A percentile compares a stretch with the other conserved stretches of the same genome.
phyloP scores from a whole-genome alignment of 208 protist genomes.

The Lotmaria passim region DNA sequence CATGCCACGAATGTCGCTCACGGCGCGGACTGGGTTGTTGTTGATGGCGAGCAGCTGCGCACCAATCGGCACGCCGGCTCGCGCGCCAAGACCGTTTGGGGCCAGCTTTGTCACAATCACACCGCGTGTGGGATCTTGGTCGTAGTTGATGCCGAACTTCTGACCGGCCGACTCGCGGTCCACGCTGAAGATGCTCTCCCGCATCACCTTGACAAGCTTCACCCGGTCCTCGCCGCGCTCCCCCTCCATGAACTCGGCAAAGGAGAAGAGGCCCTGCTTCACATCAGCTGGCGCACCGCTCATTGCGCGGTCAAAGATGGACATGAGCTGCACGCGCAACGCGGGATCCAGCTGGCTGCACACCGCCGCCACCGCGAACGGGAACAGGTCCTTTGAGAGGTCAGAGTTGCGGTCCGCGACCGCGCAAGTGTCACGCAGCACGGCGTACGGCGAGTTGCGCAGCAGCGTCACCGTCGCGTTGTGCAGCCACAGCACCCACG shows the following conservation, averaged over 20 bases:
- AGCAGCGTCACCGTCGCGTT: constrained; percentile 76
- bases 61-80: constrained; percentile 75
- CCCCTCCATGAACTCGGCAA: constrained; percentile 88
- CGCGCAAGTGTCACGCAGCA: constrained; percentile 55
- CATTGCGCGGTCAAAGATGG: constrained; percentile 68
- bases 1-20: constrained; percentile 79
- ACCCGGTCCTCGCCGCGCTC: constrained; percentile 69
- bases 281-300: constrained; percentile 76
- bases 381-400: constrained; percentile 81
- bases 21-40: constrained; percentile 50
- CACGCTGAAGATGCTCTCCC: constrained; percentile 59
- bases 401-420: constrained; percentile 77
- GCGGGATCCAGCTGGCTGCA: constrained; percentile 48
- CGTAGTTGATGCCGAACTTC: constrained; percentile 93
- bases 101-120: constrained; percentile 88
- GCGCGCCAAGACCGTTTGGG: constrained; percentile 68
- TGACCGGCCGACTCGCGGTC: constrained; percentile 49
- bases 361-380: constrained; percentile 80
- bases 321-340: constrained; percentile 67
- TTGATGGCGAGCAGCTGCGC: constrained; percentile 81
- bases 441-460: constrained; percentile 79
- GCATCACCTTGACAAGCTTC: constrained; percentile 48
- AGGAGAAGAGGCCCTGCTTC: constrained; percentile 79
- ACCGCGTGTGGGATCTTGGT: constrained; percentile 65
- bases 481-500: constrained; percentile 90